These are phyloP conservation scores for Spathaspora gorwiae DNA, from an alignment of 805 yeast genomes.

Conservation along the genomic window DNA sequence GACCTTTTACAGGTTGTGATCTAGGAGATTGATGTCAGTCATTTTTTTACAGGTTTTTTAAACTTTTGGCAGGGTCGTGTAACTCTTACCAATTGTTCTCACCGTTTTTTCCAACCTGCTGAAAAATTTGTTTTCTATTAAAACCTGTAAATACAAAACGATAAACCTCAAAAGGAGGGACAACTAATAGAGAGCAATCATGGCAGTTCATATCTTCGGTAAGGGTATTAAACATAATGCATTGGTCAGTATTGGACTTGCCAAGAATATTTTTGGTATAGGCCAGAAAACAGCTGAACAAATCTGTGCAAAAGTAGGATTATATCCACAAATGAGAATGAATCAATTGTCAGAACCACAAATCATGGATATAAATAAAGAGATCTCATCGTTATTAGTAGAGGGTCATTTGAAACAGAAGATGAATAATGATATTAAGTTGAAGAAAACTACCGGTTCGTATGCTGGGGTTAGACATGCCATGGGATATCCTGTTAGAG, in stretches of 20 bases:
- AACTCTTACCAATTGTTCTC: not conserved
- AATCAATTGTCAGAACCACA: constrained; percentile 88
- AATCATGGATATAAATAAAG: constrained; percentile 80
- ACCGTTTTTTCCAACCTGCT: not conserved
- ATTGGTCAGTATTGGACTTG: constrained; percentile 54
- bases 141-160: too few relatives aligned
- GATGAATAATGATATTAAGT: constrained; percentile 69
- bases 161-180: too few relatives aligned
- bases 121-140: too few relatives aligned
- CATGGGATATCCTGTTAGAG: constrained; percentile 59
- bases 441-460: constrained; percentile 78
- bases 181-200: constrained; percentile 7
- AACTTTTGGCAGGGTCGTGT: too few relatives aligned
- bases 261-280: constrained; percentile 80
- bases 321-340: constrained; percentile 92
- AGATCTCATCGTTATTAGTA: constrained; percentile 73
- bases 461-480: constrained; percentile 89
- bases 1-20: too few relatives aligned
- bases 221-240: constrained; percentile 41
- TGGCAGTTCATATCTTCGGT: constrained; percentile 45
- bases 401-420: constrained; percentile 77
- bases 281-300: constrained; percentile 70
- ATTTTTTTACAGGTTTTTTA: too few relatives aligned
- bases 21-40: too few relatives aligned
- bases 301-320: constrained; percentile 82